Evolutionary conservation across 1,139 yeast species (phyloP).

Genomic region (Pichia sp.): DNA sequence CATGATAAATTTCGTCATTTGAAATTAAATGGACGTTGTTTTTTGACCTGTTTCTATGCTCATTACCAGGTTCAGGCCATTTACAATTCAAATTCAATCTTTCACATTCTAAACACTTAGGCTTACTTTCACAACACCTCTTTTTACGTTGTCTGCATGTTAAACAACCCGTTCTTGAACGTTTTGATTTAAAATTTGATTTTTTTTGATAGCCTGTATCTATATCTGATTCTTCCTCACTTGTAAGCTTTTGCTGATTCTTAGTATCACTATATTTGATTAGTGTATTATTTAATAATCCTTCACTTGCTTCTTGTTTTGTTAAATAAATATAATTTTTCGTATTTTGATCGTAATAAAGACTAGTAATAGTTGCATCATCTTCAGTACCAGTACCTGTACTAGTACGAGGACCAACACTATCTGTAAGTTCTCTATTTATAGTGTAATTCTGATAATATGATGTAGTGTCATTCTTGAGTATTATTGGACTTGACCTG

Average conservation of each 20-base stretch:
- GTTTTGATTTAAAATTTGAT: slow-evolving; percentile 14
- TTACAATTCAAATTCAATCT: slow-evolving; percentile 49
- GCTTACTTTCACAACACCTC: slow-evolving; percentile 61
- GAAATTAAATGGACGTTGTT: slow-evolving; percentile 17
- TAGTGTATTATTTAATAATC: slow-evolving; percentile 1
- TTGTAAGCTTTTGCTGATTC: no score
- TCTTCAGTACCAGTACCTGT: not conserved
- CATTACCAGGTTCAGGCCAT: slow-evolving; percentile 48
- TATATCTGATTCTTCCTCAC: not conserved
- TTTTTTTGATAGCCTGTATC: not conserved
- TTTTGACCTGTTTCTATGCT: slow-evolving; percentile 35
- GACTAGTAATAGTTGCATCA: not conserved
- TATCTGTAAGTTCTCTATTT: no score
- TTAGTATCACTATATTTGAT: not conserved
- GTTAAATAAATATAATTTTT: slow-evolving; percentile 5
- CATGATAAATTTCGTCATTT: slow-evolving; percentile 33
- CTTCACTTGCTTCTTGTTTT: slow-evolving; percentile 1
- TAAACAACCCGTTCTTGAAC: slow-evolving; percentile 57
- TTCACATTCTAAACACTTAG: slow-evolving; percentile 53
- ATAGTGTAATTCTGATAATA: no score
- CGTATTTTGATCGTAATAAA: slow-evolving; percentile 3
- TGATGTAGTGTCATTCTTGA: no score
- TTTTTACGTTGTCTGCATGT: slow-evolving; percentile 69
- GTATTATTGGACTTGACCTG: no score
- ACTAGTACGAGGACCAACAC: no score